These are phyloP conservation scores for Ceratobasidium sp. DNA, from an alignment of 1,284 basidiomycete genomes.

Conservation along the genomic window DNA sequence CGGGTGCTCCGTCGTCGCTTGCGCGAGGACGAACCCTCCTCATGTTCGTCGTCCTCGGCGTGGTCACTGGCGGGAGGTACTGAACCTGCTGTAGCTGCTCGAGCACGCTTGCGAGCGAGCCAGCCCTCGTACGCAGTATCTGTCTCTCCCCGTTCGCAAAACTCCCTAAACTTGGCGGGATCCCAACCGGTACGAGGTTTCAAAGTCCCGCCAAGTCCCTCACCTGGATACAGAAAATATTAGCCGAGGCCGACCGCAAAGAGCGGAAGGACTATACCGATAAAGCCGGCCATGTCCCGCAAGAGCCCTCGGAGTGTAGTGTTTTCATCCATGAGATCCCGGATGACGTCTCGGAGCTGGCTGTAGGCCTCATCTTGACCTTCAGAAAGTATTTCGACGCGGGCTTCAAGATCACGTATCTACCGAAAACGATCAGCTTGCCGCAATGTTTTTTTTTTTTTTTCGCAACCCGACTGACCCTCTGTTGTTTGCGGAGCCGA, in stretches of 20 bases:
- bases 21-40: conserved; percentile 48
- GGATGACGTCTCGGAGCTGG: conserved; percentile 84
- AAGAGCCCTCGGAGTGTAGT: conserved; percentile 83
- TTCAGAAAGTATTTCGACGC: conserved; percentile 89
- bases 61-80: conserved; percentile 47
- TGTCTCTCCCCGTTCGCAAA: conserved; percentile 85
- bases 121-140: conserved; percentile 93
- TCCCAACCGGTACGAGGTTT: conserved; percentile 81
- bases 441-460: not conserved
- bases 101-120: conserved; percentile 64
- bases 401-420: conserved; percentile 93
- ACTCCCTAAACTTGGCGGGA: conserved; percentile 78
- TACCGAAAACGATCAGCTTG: conserved; percentile 55
- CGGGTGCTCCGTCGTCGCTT: conserved; percentile 37
- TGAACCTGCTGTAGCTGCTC: conserved; percentile 48
- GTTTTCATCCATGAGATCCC: conserved; percentile 91
- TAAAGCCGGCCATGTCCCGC: conserved; percentile 78
- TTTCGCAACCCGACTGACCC: conserved; percentile 60
- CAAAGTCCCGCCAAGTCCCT: conserved; percentile 81
- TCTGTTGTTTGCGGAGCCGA: conserved; percentile 87
- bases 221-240: conserved; percentile 58
- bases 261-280: conserved; percentile 58
- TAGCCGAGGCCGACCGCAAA: not conserved
- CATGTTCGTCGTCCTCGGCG: conserved; percentile 42
- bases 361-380: conserved; percentile 88